Evolutionary conservation across 2,329 filamentous ascomycete species (phyloP).

Genomic region (Sclerotinia glacialis): DNA sequence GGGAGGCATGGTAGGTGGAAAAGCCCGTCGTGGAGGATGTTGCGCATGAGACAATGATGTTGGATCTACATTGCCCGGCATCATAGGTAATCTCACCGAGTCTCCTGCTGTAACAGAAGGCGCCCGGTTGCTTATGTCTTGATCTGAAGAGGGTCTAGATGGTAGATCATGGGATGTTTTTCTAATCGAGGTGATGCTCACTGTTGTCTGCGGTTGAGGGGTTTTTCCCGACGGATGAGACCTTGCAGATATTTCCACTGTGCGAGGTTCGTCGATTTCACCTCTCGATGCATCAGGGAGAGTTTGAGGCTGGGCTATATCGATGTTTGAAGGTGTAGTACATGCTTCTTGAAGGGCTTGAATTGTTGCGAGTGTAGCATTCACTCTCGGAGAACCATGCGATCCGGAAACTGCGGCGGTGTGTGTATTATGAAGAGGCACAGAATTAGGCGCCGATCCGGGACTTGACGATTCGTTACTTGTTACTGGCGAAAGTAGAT

Average conservation of each 20-base stretch:
- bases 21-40: slow-evolving; percentile 27
- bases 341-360: slow-evolving; percentile 5
- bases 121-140: neutral
- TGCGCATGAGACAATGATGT: slow-evolving; percentile 18
- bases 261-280: slow-evolving; percentile 5
- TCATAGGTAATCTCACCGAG: neutral
- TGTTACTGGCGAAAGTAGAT: slow-evolving; percentile 52
- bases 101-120: neutral
- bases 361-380: neutral
- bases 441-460: slow-evolving; percentile 18
- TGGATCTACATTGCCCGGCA: neutral
- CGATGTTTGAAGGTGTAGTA: slow-evolving; percentile 10
- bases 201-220: slow-evolving; percentile 3
- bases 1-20: slow-evolving; percentile 27
- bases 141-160: neutral
- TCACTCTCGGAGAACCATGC: slow-evolving; percentile 1
- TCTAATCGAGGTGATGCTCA: neutral
- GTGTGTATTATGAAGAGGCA: slow-evolving; percentile 9
- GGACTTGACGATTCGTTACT: slow-evolving; percentile 58
- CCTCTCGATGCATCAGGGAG: slow-evolving; percentile 14
- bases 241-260: slow-evolving; percentile 12
- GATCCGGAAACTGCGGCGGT: neutral
- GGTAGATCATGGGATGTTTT: neutral
- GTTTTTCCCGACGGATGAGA: neutral
- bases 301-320: neutral